These are phyloP conservation scores for Hypoxylon subgilvum DNA, from an alignment of 495 filamentous ascomycete species.

Conservation along the genomic window DNA sequence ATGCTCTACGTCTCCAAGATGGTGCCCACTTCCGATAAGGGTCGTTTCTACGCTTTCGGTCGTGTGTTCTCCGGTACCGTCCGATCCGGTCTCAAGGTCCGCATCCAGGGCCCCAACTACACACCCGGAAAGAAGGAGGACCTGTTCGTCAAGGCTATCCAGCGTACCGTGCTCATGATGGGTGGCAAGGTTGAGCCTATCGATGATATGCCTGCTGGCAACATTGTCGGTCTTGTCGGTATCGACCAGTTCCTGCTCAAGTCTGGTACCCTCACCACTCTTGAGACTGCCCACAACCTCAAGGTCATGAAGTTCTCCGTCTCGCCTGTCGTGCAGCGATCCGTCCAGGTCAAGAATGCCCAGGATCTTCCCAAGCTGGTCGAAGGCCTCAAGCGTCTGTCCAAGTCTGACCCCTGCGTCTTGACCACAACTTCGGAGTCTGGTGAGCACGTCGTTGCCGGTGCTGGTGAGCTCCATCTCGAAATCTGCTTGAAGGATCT, in stretches of 20 bases:
- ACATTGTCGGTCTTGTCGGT: conserved; percentile 98
- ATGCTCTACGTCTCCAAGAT: conserved; percentile 99
- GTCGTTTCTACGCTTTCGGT: conserved; percentile 99
- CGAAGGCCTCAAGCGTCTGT: conserved; percentile 99
- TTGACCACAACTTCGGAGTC: conserved; percentile 84
- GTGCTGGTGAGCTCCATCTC: conserved; percentile 98
- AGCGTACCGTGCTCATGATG: conserved; percentile 99
- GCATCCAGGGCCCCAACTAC: conserved; percentile 99
- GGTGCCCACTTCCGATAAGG: conserved; percentile 99
- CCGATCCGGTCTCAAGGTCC: conserved; percentile 96
- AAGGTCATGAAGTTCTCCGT: conserved; percentile 99
- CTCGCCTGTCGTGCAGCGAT: conserved; percentile 96
- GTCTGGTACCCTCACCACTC: conserved; percentile 98
- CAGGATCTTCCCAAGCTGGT: conserved; percentile 99
- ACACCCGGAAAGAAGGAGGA: conserved; percentile 97
- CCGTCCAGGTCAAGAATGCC: conserved; percentile 99
- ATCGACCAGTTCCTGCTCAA: conserved; percentile 99
- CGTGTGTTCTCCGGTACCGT: conserved; percentile 99
- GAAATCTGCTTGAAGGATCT: conserved; percentile 99
- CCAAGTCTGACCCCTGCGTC: conserved; percentile 99
- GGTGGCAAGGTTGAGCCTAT: conserved; percentile 98
- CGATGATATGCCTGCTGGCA: conserved; percentile 97
- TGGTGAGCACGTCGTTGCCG: conserved; percentile 98
- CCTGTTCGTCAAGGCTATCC: conserved; percentile 98
- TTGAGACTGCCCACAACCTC: conserved; percentile 97